A percentile compares a stretch with the other conserved stretches of the same genome.
These are phyloP conservation scores for Platanus orientalis DNA, from an alignment of 164 flowering plant genomes.

Conservation along the genomic window DNA sequence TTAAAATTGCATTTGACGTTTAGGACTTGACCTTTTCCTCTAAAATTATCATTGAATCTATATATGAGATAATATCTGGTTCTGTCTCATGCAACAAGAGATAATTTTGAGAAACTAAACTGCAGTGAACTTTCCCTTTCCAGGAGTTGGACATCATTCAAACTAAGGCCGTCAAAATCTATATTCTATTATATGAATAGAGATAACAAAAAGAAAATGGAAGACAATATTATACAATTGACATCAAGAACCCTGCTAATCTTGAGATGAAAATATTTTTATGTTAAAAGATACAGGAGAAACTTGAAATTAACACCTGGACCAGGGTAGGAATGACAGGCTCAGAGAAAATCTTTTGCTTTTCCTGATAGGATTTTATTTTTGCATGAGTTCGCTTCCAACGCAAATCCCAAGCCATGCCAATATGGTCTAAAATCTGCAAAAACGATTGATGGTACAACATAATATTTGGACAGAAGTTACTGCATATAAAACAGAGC, in stretches of 20 bases:
- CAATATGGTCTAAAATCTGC: constrained; percentile 87
- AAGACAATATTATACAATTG: neutral
- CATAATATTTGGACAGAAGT: constrained; percentile 2
- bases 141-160: no score
- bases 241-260: neutral
- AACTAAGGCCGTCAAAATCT: no score
- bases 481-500: neutral
- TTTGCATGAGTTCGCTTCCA: constrained; percentile 45
- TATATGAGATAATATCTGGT: no score
- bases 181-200: no score
- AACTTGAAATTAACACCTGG: constrained; percentile 43
- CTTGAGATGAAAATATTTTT: neutral
- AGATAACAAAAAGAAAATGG: no score
- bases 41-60: no score
- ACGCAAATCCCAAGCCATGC: constrained; percentile 78
- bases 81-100: no score
- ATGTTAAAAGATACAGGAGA: neutral
- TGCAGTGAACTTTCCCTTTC: no score
- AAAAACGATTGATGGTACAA: constrained; percentile 8
- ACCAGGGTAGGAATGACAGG: constrained; percentile 57
- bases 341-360: constrained; percentile 37
- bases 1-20: no score
- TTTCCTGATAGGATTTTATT: constrained; percentile 14
- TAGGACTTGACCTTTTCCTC: no score
- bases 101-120: no score